These are phyloP conservation scores for Clarireedia hainanense DNA, from an alignment of 2,329 filamentous ascomycete genomes.

Conservation along the genomic window DNA sequence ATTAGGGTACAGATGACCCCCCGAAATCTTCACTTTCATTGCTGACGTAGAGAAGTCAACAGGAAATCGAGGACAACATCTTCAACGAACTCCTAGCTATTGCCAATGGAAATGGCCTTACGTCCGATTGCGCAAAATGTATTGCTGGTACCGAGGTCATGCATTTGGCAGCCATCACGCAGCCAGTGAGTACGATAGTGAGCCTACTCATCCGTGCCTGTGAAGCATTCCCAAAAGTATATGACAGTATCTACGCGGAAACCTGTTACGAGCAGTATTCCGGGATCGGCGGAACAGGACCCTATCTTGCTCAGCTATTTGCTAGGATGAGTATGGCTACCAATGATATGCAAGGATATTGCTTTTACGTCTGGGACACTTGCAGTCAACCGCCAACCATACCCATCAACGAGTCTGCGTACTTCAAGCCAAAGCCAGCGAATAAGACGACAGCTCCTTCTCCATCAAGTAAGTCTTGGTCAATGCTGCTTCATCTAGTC, in stretches of 20 bases:
- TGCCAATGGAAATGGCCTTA: background rate
- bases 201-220: constrained; percentile 7
- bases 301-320: constrained; percentile 5
- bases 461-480: background rate
- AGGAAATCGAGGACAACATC: constrained; percentile 8
- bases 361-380: constrained; percentile 3
- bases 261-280: constrained; percentile 8
- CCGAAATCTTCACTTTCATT: background rate
- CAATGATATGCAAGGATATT: constrained; percentile 3
- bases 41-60: background rate
- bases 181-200: constrained; percentile 1
- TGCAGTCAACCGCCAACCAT: background rate
- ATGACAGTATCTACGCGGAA: constrained; percentile 5
- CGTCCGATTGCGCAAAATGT: constrained; percentile 2
- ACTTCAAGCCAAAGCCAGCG: constrained; percentile 5
- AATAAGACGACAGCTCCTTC: background rate
- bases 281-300: constrained; percentile 8
- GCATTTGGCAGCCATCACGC: constrained; percentile 8
- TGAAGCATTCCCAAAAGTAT: constrained; percentile 4
- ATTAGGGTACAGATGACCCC: background rate
- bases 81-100: constrained; percentile 4
- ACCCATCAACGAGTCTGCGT: constrained; percentile 1
- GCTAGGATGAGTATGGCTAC: constrained; percentile 8
- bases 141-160: constrained; percentile 6
- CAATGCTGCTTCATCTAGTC: background rate